phyloP scores from a whole-genome alignment of 2,329 filamentous ascomycete species.

The Aspergillus texensis region DNA sequence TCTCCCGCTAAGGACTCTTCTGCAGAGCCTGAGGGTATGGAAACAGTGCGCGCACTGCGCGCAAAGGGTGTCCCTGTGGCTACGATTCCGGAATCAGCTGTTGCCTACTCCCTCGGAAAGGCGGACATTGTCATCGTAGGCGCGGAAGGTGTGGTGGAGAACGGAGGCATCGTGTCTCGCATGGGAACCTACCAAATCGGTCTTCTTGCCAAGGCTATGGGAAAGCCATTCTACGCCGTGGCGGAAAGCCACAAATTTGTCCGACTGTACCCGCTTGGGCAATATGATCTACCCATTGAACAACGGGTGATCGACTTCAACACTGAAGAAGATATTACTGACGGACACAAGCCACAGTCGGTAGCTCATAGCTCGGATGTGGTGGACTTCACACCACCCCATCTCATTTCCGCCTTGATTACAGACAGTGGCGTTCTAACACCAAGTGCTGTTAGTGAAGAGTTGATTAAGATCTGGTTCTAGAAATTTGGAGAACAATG shows the following conservation, averaged over 20 bases:
- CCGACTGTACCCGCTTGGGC: constrained; percentile 77
- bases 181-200: constrained; percentile 88
- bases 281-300: constrained; percentile 78
- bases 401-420: constrained; percentile 65
- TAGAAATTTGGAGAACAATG: constrained; percentile 6
- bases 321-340: constrained; percentile 54
- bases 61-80: constrained; percentile 79
- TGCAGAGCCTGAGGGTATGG: constrained; percentile 63
- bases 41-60: constrained; percentile 72
- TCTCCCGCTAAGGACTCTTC: constrained; percentile 35
- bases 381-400: constrained; percentile 58
- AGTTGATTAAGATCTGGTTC: constrained; percentile 63
- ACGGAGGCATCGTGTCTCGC: constrained; percentile 87
- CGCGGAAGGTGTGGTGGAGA: constrained; percentile 85
- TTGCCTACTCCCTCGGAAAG: constrained; percentile 76
- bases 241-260: constrained; percentile 98
- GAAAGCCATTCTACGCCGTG: constrained; percentile 85
- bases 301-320: constrained; percentile 77
- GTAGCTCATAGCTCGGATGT: constrained; percentile 36
- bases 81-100: constrained; percentile 73
- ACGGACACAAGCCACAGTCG: constrained; percentile 49
- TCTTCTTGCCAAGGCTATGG: constrained; percentile 70
- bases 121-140: constrained; percentile 71
- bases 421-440: constrained; percentile 66
- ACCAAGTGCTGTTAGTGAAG: constrained; percentile 67